Base-by-base conservation (phyloP, 768 basidiomycete species). In the Mycena rebaudengoi region DNA sequence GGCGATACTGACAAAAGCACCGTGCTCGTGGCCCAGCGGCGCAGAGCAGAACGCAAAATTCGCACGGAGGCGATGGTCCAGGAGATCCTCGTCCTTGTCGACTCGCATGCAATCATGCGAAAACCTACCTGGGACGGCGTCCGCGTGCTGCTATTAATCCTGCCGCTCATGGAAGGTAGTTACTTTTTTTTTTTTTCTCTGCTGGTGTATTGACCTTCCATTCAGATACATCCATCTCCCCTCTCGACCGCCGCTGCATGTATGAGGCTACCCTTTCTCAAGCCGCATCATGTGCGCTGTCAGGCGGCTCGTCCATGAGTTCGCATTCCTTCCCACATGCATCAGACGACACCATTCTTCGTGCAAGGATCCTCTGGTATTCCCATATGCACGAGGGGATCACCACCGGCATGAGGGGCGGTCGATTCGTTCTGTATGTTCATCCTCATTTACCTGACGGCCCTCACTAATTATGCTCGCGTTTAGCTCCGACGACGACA, bases 301-400 rank as follows among this genome's bases (percentile, higher is more conserved):
- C 84, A 5, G 75, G 80, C 3, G 73, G 70, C 8, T 70, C 82
- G 10, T 62, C 76, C 16, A 62, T 74, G 29, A 67, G 78, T 64
- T 67, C 70, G 18, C 59, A 76, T 33, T 78, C 82, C 1, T 81
- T 84, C 14, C 75, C 86, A 21, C 79, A 83, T 56, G 84, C 80
- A 46, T 80, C 83, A 32, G 88, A 89, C 50, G 86, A 91, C 52
- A 86, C 89, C 33, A 74, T 82, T 45, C 81, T 91, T 32, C 87
- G 93, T 32, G 89, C 92, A 3, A 83, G 95, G 29, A 83, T 96
- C 30, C 96, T 94, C 74, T 97, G 94, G 92, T 97, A 95, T 69
- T 88, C 91, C 7, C 87, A 95, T 65, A 86, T 91, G 25, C 89
- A 93, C 62, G 96, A 97, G 76, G 92, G 94, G 28, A 84, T 96